Conservation (phyloP, 805 yeast genomes). For the Candida yuanshanica region DNA sequence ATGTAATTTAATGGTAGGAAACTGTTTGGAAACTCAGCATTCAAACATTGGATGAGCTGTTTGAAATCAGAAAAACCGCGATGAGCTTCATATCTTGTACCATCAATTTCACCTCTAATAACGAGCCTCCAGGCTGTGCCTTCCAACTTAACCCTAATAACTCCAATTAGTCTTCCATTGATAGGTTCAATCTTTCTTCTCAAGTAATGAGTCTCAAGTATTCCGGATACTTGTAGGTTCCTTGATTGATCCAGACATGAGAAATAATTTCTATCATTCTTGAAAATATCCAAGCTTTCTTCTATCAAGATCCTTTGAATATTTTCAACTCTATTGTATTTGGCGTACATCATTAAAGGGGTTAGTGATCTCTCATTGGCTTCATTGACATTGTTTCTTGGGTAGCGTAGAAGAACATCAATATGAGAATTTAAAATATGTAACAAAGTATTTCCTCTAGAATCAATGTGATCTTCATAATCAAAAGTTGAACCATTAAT, state of each 20-base stretch:
- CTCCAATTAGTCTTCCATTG: conserved; percentile 25
- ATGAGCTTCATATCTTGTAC: conserved; percentile 10
- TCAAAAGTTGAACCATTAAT: conserved; percentile 29
- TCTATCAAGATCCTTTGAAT: conserved; percentile 41
- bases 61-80: conserved; percentile 29
- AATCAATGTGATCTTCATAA: conserved; percentile 63
- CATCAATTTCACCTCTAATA: conserved; percentile 19
- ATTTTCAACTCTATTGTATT: conserved; percentile 62
- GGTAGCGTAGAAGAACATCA: conserved; percentile 30
- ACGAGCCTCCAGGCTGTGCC: conserved; percentile 24
- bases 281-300: conserved; percentile 38
- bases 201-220: conserved; percentile 27
- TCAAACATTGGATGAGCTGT: conserved; percentile 29
- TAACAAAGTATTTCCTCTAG: conserved; percentile 66
- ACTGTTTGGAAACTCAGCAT: conserved; percentile 30
- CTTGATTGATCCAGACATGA: conserved; percentile 44
- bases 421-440: conserved; percentile 61
- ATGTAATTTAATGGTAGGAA: conserved; percentile 26
- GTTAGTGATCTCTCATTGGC: conserved; percentile 53
- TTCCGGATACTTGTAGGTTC: conserved; percentile 28
- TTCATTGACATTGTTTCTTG: conserved; percentile 49
- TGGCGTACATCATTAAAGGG: conserved; percentile 66
- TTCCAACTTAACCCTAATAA: conserved; percentile 32
- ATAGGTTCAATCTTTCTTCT: conserved; percentile 15
- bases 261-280: conserved; percentile 23